Percentiles rank a stretch among this genome's conserved stretches.
phyloP scores from a whole-genome alignment of 495 filamentous ascomycete species.

The Penicillium tannophilum region DNA sequence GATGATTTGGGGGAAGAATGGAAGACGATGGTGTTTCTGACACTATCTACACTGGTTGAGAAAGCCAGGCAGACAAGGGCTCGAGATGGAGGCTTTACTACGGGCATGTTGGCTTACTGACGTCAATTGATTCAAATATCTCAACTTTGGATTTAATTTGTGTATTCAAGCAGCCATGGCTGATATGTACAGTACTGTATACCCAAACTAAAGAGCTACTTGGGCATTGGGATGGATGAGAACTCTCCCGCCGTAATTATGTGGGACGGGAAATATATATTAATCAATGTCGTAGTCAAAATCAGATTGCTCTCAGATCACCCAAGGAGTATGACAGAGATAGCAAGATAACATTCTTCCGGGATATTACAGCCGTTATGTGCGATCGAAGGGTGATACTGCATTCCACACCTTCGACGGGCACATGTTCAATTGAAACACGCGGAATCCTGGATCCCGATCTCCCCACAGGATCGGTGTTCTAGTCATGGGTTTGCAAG shows the following conservation, averaged over 20 bases:
- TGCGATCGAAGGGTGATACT: not conserved
- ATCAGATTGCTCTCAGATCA: not conserved
- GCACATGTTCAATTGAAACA: slow-evolving; percentile 25
- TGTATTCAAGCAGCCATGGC: too few species aligned
- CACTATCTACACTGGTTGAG: too few species aligned
- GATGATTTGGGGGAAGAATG: not conserved
- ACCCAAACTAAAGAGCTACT: too few species aligned
- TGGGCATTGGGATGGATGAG: not conserved
- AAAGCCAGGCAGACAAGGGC: too few species aligned
- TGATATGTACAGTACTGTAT: too few species aligned
- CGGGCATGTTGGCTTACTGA: too few species aligned
- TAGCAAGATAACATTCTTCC: not conserved
- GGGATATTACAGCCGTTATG: not conserved
- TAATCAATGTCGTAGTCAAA: too few species aligned
- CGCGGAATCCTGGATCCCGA: slow-evolving; percentile 16
- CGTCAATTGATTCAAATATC: too few species aligned
- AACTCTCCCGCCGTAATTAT: too few species aligned
- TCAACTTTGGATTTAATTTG: too few species aligned
- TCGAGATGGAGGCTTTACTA: too few species aligned
- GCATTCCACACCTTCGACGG: slow-evolving; percentile 6
- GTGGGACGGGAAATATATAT: too few species aligned
- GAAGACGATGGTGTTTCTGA: not conserved
- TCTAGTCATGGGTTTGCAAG: not conserved
- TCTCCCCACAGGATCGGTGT: slow-evolving; percentile 1
- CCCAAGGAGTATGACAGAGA: not conserved